These are phyloP conservation scores for Saprolegnia parasitica DNA, from an alignment of 352 stramenopile species.

Conservation along the genomic window DNA sequence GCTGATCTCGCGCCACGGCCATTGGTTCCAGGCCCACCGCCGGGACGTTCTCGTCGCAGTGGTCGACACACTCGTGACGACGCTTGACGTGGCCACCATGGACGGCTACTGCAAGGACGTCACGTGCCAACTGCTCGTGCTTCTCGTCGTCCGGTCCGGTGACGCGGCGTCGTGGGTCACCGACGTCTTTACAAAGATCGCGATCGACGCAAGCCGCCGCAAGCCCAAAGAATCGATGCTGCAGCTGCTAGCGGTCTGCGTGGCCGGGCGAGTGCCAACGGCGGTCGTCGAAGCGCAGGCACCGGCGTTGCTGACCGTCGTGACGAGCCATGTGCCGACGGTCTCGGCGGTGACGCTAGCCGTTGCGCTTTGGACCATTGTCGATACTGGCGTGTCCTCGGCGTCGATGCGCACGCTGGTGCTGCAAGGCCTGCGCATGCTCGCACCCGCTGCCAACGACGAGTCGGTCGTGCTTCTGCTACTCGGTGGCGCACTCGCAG, in stretches of 20 bases:
- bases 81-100: neutral
- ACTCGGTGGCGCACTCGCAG: neutral
- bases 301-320: neutral
- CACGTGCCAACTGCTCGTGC: constrained; percentile 6
- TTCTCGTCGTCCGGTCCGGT: neutral
- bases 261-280: neutral
- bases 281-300: neutral
- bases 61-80: neutral
- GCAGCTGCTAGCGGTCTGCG: constrained; percentile 9
- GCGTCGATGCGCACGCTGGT: neutral
- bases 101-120: constrained; percentile 8
- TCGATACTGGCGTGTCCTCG: neutral
- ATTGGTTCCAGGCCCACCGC: constrained; percentile 5
- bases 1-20: constrained; percentile 18
- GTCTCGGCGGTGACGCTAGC: neutral
- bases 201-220: constrained; percentile 2
- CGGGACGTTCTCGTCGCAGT: neutral
- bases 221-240: constrained; percentile 6
- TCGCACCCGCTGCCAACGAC: neutral
- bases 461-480: neutral
- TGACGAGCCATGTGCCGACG: neutral
- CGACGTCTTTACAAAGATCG: neutral
- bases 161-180: neutral
- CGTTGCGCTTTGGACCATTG: neutral
- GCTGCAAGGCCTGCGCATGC: neutral